A percentile compares a stretch with the other conserved stretches of the same genome.
Evolutionary conservation across 1,139 yeast species (phyloP).

Genomic region (Blastobotrys capitulatus): DNA sequence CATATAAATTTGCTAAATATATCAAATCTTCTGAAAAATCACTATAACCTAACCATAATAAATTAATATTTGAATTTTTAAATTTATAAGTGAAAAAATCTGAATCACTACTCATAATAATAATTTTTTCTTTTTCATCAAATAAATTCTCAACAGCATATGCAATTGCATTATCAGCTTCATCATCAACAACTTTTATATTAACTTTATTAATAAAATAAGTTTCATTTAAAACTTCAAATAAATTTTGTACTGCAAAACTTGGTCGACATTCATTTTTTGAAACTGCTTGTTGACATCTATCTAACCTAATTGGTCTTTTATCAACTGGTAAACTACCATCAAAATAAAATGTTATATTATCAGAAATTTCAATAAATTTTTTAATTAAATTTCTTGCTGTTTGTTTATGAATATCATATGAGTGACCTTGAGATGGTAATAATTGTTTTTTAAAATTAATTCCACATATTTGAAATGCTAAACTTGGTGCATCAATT

Average conservation of each 20-base stretch:
- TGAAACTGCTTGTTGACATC: neutral
- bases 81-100: constrained; percentile 17
- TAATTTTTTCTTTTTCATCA: neutral
- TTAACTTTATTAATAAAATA: neutral
- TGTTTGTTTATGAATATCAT: neutral
- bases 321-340: constrained; percentile 12
- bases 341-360: constrained; percentile 9
- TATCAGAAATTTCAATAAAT: neutral
- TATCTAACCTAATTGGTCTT: neutral
- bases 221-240: constrained; percentile 6
- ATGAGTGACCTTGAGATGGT: neutral
- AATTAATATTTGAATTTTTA: neutral
- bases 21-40: neutral
- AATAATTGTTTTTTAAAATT: neutral
- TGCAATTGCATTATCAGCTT: constrained; percentile 19
- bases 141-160: neutral
- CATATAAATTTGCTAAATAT: neutral
- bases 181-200: constrained; percentile 13
- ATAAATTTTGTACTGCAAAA: constrained; percentile 9
- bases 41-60: constrained; percentile 5
- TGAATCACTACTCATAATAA: constrained; percentile 16
- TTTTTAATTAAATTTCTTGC: neutral
- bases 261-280: neutral
- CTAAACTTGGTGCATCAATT: constrained; percentile 18
- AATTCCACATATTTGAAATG: constrained; percentile 11